Evolutionary conservation across 345 rosid genomes (phyloP), one percentile per base, ranked within the genome.

Genomic region (Eucalyptus marginata): DNA sequence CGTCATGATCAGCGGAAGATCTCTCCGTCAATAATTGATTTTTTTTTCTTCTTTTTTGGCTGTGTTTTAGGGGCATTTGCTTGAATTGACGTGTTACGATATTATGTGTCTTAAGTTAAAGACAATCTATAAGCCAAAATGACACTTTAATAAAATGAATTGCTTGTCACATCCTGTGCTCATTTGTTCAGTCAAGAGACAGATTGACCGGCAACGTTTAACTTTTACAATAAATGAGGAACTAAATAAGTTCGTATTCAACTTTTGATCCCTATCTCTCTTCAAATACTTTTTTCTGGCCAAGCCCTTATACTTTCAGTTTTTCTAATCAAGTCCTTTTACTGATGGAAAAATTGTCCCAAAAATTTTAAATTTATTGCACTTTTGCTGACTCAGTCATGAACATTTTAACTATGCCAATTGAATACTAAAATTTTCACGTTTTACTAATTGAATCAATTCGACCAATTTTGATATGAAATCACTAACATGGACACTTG

Each of bases 401-500:
- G 0, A 56, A 56, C 29, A 9, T 56, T 56, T 56, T 56, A 9
- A 56, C 24, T 56, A 6, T 24, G 62, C 3, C 29, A 0, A 56
- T 56, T 56, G 29, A 56, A 24, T 56, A 2, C 5, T 56, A 56
- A 56, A 56, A 56, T 56, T 2, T 56, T 56, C 5, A 4, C 1
- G 6, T 56, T 56, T 56, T 24, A 10, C 0, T 9, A 56, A 56
- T 56, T 4, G 0, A 56, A 25, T 56, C 3, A 3, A 10, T 56
- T 25, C 27, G 13, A 24, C 0, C 6, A 56, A 24, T 9, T 24
- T 56, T 56, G 1, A 25, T 56, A 2, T 9, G 29, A 56, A 5
- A 56, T 22, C 3, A 1, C 29, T 22, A 56, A 56, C 0, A 25
- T 56, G 6, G 62, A 56, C 0, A 0, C 1, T 1, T 0, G 6